These are phyloP conservation scores for Penicillium italicum DNA, from an alignment of 2,329 filamentous ascomycete genomes.

Conservation along the genomic window DNA sequence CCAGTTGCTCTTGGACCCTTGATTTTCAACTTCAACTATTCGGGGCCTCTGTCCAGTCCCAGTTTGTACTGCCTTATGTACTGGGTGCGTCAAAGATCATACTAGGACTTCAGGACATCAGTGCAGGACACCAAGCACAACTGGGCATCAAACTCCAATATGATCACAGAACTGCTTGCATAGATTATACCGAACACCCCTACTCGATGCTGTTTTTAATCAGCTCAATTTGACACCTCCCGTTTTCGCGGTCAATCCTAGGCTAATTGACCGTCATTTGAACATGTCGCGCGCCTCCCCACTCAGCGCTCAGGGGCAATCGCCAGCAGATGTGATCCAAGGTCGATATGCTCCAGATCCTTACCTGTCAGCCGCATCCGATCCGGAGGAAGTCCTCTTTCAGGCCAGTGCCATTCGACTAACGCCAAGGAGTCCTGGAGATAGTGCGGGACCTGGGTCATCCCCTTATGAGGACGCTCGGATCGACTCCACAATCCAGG, in stretches of 20 bases:
- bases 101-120: background rate
- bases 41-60: background rate
- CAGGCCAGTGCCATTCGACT: conserved; percentile 32
- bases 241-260: background rate
- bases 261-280: background rate
- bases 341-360: conserved; percentile 35
- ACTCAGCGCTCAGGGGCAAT: conserved; percentile 17
- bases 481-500: conserved; percentile 15
- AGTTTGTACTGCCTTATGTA: background rate
- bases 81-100: background rate
- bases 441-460: conserved; percentile 15
- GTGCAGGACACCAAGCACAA: background rate
- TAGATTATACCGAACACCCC: background rate
- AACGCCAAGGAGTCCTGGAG: conserved; percentile 28
- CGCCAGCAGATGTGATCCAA: conserved; percentile 29
- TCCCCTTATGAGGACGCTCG: conserved; percentile 14
- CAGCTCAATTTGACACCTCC: background rate
- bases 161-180: background rate
- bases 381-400: conserved; percentile 39
- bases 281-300: conserved; percentile 26
- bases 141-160: background rate
- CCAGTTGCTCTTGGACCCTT: background rate
- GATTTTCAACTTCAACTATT: background rate
- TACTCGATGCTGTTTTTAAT: background rate
- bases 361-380: conserved; percentile 39